Percentiles rank a stretch among this genome's conserved stretches.
These are phyloP conservation scores for Botrytis fragariae DNA, from an alignment of 2,329 filamentous ascomycete genomes.

Conservation along the genomic window DNA sequence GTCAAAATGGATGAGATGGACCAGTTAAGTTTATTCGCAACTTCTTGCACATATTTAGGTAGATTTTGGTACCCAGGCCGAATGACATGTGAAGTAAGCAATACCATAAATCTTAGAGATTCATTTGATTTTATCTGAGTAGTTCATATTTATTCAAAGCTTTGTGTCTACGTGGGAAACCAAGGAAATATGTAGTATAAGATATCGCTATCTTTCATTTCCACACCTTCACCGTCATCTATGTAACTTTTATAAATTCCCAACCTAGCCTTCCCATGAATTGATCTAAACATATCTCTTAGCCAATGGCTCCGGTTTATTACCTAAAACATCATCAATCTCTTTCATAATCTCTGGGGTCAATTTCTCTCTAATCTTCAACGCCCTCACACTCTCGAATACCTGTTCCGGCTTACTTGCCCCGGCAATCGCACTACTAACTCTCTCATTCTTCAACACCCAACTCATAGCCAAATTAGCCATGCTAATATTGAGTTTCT, in stretches of 20 bases:
- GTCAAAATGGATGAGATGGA: not conserved
- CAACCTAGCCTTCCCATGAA: too few relatives aligned
- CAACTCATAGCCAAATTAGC: conserved; percentile 56
- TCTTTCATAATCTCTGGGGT: conserved; percentile 57
- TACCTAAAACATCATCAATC: conserved; percentile 58
- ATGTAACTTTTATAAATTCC: not conserved
- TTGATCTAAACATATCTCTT: conserved; percentile 29
- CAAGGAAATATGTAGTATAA: not conserved
- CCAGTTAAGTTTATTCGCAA: not conserved
- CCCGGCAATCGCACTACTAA: conserved; percentile 60
- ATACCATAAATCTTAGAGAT: not conserved
- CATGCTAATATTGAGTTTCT: conserved; percentile 57
- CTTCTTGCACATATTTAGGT: conserved; percentile 10
- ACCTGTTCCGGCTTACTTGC: conserved; percentile 58
- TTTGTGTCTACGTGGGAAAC: not conserved
- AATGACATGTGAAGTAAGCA: not conserved
- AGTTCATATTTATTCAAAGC: not conserved
- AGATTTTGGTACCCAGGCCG: not conserved
- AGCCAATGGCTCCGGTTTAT: conserved; percentile 50
- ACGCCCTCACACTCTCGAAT: conserved; percentile 56
- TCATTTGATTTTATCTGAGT: not conserved
- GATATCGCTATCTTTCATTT: not conserved
- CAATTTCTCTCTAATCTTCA: conserved; percentile 53
- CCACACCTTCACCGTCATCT: not conserved
- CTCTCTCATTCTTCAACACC: conserved; percentile 60